phyloP scores from a whole-genome alignment of 2,329 filamentous ascomycete species.

The Triangularia verruculosa region DNA sequence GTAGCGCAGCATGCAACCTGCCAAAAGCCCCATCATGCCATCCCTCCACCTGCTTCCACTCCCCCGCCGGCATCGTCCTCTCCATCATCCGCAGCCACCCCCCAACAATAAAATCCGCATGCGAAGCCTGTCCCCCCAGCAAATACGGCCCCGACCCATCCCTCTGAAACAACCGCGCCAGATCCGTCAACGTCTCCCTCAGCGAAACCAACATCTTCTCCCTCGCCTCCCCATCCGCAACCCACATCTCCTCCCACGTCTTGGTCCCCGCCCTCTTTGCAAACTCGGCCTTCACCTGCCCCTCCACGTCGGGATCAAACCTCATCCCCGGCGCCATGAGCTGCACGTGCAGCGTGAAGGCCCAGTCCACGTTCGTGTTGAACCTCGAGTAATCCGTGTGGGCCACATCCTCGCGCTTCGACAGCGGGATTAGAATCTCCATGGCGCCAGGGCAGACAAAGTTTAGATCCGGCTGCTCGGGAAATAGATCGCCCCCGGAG shows the following conservation, averaged over 20 bases:
- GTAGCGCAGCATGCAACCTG: constrained; percentile 45
- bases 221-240: constrained; percentile 48
- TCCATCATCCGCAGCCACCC: constrained; percentile 35
- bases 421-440: constrained; percentile 41
- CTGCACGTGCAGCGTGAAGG: constrained; percentile 39
- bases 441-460: constrained; percentile 35
- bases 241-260: constrained; percentile 47
- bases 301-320: constrained; percentile 46
- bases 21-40: constrained; percentile 55
- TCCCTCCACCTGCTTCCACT: constrained; percentile 35
- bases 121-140: constrained; percentile 51
- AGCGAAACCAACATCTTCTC: constrained; percentile 47
- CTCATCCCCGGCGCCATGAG: constrained; percentile 41
- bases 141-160: constrained; percentile 58
- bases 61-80: constrained; percentile 34
- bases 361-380: constrained; percentile 44
- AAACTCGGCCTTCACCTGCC: constrained; percentile 54
- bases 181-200: constrained; percentile 33
- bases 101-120: constrained; percentile 52
- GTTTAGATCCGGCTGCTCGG: constrained; percentile 43
- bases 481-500: constrained; percentile 48
- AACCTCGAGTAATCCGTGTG: constrained; percentile 44
- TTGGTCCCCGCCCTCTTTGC: constrained; percentile 47
- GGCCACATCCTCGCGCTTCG: constrained; percentile 42
- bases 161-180: constrained; percentile 49